Conservation (phyloP, 23 red algal species). For the Agarophyton chilense region DNA sequence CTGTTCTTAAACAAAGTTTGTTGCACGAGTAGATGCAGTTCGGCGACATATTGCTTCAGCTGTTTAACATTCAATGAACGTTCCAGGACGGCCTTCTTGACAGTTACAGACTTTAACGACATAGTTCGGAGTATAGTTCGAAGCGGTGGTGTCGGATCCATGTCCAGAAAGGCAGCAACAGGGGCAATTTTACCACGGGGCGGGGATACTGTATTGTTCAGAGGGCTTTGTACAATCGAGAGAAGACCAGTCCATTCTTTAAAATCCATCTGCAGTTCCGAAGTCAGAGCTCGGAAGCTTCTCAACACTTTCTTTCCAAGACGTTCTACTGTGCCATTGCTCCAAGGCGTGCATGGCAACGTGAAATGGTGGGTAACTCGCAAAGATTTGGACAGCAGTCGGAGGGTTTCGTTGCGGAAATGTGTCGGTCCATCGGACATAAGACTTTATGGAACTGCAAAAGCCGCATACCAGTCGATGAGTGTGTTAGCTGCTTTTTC, state of each 20-base stretch:
- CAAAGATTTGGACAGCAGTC: background rate
- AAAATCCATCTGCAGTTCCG: background rate
- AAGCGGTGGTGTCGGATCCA: too few species aligned
- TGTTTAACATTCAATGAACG: too few species aligned
- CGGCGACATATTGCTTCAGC: too few species aligned
- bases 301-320: background rate
- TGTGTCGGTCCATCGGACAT: background rate
- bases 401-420: background rate
- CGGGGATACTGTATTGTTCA: background rate
- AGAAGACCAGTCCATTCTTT: background rate
- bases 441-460: background rate
- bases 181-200: background rate
- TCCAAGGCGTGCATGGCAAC: background rate
- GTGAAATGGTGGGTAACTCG: background rate
- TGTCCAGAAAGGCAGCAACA: too few species aligned
- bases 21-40: too few species aligned
- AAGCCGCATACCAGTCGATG: conserved; percentile 21
- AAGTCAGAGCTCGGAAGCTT: background rate
- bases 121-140: too few species aligned
- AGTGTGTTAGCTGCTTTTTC: background rate
- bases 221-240: background rate
- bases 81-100: too few species aligned
- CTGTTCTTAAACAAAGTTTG: too few species aligned
- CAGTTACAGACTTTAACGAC: too few species aligned
- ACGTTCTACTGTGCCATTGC: conserved; percentile 2